Evolutionary conservation across 306 rosid species (phyloP), one percentile per base, ranked within the genome.

Genomic region (Bauhinia variegata): DNA sequence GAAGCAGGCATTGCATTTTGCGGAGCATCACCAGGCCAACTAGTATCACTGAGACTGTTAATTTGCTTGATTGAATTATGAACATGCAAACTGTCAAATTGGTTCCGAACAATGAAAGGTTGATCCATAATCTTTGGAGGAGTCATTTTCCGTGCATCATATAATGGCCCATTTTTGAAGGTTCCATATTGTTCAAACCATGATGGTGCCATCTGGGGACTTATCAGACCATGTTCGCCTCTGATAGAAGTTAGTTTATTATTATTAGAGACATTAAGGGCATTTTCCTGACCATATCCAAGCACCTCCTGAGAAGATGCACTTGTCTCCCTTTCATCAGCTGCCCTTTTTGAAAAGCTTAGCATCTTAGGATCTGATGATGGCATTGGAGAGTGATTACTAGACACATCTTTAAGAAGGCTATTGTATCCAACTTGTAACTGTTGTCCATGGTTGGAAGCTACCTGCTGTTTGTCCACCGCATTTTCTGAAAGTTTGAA

Each of bases 131-230:
- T 42, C 76, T 91, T 91, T 44, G 76, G 51, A 75, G 83, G 66
- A 61, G 85, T 49, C 67, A 60, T 70, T 70, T 80, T 54, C 28
- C 53, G 85, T 56, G 43, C 73, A 78, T 85, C 87, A 67, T 78
- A 82, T 52, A 65, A 58, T 18, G 86, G 78, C 62, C 89, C 96
- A 78, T 81, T 87, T 81, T 88, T 91, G 67, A 83, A 84, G 56
- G 81, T 78, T 82, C 97, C 97, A 79, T 85, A 87, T 81, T 85
- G 96, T 70, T 87, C 96, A 87, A 89, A 89, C 97, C 97, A 91
- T 13, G 90, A 89, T 44, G 96, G 97, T 30, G 96, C 97, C 96
- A 91, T 91, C 85, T 78, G 97, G 54, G 92, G 96, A 87, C 91
- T 89, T 61, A 91, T 81, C 57, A 76, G 75, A 75, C 86, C 71